A percentile compares a stretch with the other conserved stretches of the same genome.
Conservation (phyloP, 331 rosid species). For the Spiraea crenata region DNA sequence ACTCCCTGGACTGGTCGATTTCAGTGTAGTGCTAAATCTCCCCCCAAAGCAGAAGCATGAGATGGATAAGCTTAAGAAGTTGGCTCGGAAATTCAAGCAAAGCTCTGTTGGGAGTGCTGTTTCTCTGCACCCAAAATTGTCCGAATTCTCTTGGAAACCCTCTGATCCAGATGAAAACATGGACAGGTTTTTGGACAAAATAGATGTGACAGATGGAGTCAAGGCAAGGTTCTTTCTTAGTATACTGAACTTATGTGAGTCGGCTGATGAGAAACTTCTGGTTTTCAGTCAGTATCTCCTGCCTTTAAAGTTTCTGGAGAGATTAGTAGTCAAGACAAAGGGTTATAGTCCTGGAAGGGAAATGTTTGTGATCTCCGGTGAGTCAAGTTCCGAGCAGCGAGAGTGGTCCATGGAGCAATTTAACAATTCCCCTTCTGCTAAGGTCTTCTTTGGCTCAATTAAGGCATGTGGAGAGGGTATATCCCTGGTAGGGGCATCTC, state of each 20-base stretch:
- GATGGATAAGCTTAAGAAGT: conserved; percentile 43
- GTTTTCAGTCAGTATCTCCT: conserved; percentile 91
- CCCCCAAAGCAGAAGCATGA: conserved; percentile 59
- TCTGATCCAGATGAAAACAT: conserved; percentile 40
- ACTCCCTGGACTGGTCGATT: conserved; percentile 90
- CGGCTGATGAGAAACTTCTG: conserved; percentile 75
- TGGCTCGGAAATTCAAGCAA: conserved; percentile 60
- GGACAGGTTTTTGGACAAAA: conserved; percentile 52
- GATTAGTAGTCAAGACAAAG: conserved; percentile 50
- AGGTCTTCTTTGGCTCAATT: conserved; percentile 88
- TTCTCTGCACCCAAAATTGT: conserved; percentile 75
- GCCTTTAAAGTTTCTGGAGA: conserved; percentile 76
- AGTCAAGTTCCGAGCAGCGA: conserved; percentile 64
- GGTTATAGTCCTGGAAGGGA: conserved; percentile 79
- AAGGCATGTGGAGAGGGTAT: conserved; percentile 99
- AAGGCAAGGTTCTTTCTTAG: conserved; percentile 75
- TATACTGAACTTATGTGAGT: conserved; percentile 59
- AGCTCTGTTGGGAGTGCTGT: conserved; percentile 74
- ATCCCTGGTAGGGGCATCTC: conserved; percentile 95
- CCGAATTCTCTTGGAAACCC: conserved; percentile 31
- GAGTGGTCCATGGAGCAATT: conserved; percentile 82
- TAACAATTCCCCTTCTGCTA: conserved; percentile 67
- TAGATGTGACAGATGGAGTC: conserved; percentile 71
- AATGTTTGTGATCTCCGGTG: conserved; percentile 82
- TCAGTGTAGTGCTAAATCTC: conserved; percentile 68